Conservation (phyloP, 495 filamentous ascomycete species). For the Letharia columbiana region DNA sequence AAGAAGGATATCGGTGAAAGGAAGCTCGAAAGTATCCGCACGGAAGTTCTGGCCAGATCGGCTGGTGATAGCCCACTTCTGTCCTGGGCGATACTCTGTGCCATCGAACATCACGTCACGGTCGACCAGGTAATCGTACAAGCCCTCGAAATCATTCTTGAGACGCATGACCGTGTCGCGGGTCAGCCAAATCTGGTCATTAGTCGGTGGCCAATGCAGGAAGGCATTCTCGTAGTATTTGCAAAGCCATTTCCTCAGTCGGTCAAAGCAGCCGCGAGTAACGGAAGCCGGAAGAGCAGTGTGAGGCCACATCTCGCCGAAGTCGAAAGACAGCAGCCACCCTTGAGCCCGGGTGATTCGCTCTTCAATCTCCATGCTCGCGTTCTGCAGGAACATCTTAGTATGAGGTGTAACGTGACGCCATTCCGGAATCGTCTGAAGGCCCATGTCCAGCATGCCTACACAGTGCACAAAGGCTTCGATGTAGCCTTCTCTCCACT, state of each 20-base stretch:
- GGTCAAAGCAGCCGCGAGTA: slow-evolving; percentile 49
- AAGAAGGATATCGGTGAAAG: slow-evolving; percentile 59
- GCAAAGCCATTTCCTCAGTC: slow-evolving; percentile 28
- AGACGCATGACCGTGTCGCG: slow-evolving; percentile 46
- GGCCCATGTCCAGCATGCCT: slow-evolving; percentile 49
- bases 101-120: slow-evolving; percentile 58
- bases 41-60: slow-evolving; percentile 45
- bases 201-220: slow-evolving; percentile 35
- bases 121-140: slow-evolving; percentile 69
- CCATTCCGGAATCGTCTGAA: slow-evolving; percentile 51
- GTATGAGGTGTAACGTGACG: slow-evolving; percentile 52
- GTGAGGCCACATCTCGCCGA: slow-evolving; percentile 53
- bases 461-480: slow-evolving; percentile 61
- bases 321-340: slow-evolving; percentile 50
- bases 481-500: slow-evolving; percentile 57
- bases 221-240: slow-evolving; percentile 32
- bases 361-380: slow-evolving; percentile 53
- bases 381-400: slow-evolving; percentile 53
- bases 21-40: slow-evolving; percentile 51
- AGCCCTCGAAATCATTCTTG: slow-evolving; percentile 57
- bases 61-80: slow-evolving; percentile 56
- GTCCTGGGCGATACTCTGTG: slow-evolving; percentile 41
- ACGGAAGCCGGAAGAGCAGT: slow-evolving; percentile 45
- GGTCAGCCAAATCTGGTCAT: slow-evolving; percentile 50
- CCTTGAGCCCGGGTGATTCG: slow-evolving; percentile 53